Base-by-base conservation (phyloP, 805 yeast genomes). In the Debaryomyces hansenii region DNA sequence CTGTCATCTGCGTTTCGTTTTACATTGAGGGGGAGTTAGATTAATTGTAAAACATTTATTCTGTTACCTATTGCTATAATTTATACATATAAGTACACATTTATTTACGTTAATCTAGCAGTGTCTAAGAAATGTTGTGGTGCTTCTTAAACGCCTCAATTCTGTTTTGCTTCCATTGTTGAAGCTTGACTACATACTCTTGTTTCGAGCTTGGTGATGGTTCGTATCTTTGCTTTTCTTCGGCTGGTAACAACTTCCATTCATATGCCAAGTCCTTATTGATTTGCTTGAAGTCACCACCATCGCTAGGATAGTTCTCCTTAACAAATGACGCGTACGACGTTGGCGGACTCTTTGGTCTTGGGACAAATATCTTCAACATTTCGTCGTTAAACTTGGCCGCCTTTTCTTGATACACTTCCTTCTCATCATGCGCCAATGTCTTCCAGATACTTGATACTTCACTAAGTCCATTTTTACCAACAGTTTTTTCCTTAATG, bases 101-200 rank as follows among this genome's bases (percentile, higher is more conserved):
- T 24, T 24, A 24, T 24, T 24, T 24, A 24, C 10, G 27, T 24
- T 24, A 24, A 7, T 24, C 27, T 24, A 24, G 14, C 7, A 12
- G 6, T 4, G 16, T 14, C 34, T 31, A 39, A 39, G 31, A 37
- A 24, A 42, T 34, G 10, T 29, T 16, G 35, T 42, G 12, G 31
- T 35, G 34, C 35, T 47, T 34, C 34, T 12, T 14, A 32, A 15
- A 18, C 10, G 40, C 56, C 33, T 50, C 44, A 24, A 67, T 36
- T 54, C 76, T 63, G 20, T 58, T 47, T 10, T 54, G 52, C 33
- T 55, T 59, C 77, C 77, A 72, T 1, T 47, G 48, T n/a, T 57
- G 53, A 41, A 60, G 56, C 16, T 52, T 57, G 38, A 47, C 43
- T 20, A 52, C 47, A 52, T 60, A 65, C 4, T 50, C 49, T 2